These are phyloP conservation scores for Lepidium sativum DNA, from an alignment of 345 rosid species.

Conservation along the genomic window DNA sequence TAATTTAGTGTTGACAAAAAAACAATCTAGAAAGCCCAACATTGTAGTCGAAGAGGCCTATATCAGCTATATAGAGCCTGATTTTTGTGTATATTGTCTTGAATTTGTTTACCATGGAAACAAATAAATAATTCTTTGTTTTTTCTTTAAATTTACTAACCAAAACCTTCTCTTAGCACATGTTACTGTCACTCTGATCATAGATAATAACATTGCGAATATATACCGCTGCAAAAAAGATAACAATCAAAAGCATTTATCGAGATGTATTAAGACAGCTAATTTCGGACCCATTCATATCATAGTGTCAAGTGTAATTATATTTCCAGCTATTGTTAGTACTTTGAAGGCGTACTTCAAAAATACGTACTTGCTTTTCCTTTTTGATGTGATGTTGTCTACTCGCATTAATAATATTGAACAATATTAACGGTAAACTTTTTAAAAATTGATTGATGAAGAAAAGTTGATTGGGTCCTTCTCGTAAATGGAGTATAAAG, in stretches of 20 bases:
- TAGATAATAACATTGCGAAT: background rate
- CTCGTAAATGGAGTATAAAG: background rate
- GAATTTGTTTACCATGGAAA: background rate
- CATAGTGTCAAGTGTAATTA: background rate
- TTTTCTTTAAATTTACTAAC: background rate
- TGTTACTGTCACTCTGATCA: background rate
- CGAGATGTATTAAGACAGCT: constrained; percentile 17
- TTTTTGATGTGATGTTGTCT: constrained; percentile 13
- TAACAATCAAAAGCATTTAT: background rate
- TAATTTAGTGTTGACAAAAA: no score
- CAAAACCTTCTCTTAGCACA: background rate
- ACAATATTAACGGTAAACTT: background rate
- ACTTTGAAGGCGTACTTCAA: constrained; percentile 16
- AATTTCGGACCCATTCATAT: constrained; percentile 16
- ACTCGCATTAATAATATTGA: background rate
- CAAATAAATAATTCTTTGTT: background rate
- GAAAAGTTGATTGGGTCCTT: background rate
- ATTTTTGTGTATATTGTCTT: background rate
- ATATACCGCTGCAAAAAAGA: background rate
- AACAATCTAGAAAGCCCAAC: no score
- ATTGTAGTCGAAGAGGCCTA: no score
- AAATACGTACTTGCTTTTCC: background rate
- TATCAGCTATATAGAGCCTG: background rate
- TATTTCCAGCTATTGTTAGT: constrained; percentile 18
- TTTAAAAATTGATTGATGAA: background rate